Evolutionary conservation across 768 basidiomycete genomes (phyloP).

Genomic region (Suillus plorans): DNA sequence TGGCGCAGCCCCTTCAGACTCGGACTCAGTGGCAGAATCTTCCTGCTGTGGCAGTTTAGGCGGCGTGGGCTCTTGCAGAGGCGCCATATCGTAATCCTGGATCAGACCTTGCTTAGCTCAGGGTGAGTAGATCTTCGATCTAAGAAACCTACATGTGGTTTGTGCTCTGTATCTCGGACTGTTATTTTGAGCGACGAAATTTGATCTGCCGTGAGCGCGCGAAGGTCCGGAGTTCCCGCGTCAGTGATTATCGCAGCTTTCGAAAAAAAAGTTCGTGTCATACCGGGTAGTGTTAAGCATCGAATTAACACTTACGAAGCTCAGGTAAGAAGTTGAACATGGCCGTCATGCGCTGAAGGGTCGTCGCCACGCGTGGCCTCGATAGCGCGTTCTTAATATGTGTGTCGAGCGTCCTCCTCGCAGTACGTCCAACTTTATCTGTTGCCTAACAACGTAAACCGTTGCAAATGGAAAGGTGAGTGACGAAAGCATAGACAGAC

Average conservation of each 20-base stretch:
- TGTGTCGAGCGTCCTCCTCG: constrained; percentile 65
- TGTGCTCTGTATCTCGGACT: neutral
- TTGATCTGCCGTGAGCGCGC: constrained; percentile 15
- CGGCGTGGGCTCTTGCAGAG: constrained; percentile 13
- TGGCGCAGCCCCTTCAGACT: constrained; percentile 12
- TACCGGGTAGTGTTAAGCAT: constrained; percentile 5
- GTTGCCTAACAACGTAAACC: constrained; percentile 45
- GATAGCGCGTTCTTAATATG: constrained; percentile 72
- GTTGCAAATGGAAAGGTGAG: constrained; percentile 6
- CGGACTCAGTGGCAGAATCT: constrained; percentile 31
- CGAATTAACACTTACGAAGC: constrained; percentile 51
- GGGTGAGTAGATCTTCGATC: constrained; percentile 3
- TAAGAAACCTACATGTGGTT: constrained; percentile 22
- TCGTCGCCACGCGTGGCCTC: constrained; percentile 65
- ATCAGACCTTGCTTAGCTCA: neutral
- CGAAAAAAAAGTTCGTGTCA: constrained; percentile 15
- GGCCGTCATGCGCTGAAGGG: constrained; percentile 69
- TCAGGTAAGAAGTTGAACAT: constrained; percentile 66
- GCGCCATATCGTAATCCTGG: constrained; percentile 6
- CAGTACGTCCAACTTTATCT: constrained; percentile 69
- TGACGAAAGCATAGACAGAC: constrained; percentile 32
- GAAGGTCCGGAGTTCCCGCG: constrained; percentile 45
- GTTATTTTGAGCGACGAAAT: constrained; percentile 16
- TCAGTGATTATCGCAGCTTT: constrained; percentile 54
- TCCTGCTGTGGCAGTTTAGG: constrained; percentile 15